phyloP scores from a whole-genome alignment of 2,329 filamentous ascomycete species.

The Penicillium sp. region DNA sequence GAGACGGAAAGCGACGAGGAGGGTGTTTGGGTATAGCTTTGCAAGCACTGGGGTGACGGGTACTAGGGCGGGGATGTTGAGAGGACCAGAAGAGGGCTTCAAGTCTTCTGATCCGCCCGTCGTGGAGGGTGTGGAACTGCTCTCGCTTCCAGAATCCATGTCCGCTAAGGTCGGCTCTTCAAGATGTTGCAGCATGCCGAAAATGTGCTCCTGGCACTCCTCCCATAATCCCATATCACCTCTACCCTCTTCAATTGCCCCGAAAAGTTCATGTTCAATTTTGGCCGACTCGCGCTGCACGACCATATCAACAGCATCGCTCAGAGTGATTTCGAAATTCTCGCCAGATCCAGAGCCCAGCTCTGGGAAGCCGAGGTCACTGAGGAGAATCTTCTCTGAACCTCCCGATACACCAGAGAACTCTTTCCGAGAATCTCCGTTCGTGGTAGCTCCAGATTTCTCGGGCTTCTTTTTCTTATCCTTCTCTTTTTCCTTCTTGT shows the following conservation, averaged over 20 bases:
- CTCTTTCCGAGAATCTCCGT: not conserved
- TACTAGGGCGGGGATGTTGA: conserved; percentile 34
- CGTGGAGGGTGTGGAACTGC: not conserved
- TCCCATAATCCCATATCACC: conserved; percentile 40
- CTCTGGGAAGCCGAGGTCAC: conserved; percentile 19
- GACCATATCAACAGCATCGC: conserved; percentile 26
- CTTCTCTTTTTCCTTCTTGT: not conserved
- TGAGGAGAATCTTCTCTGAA: conserved; percentile 7
- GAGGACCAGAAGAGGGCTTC: conserved; percentile 4
- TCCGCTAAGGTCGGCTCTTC: conserved; percentile 12
- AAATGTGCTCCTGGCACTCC: conserved; percentile 41
- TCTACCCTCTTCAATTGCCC: conserved; percentile 26
- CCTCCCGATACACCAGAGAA: not conserved
- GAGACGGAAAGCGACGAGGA: conserved; percentile 42
- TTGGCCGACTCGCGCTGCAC: conserved; percentile 30
- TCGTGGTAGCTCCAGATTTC: not conserved
- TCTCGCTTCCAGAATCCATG: not conserved
- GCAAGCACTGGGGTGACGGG: conserved; percentile 33
- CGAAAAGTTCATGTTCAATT: conserved; percentile 32
- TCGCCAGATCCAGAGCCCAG: conserved; percentile 6
- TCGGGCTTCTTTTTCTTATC: not conserved
- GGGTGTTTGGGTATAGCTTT: conserved; percentile 42
- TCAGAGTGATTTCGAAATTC: conserved; percentile 17
- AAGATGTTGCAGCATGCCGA: conserved; percentile 35
- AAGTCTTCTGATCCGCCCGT: not conserved